Evolutionary conservation across 2,329 filamentous ascomycete species (phyloP).

Genomic region (Cladosporium oxysporum): DNA sequence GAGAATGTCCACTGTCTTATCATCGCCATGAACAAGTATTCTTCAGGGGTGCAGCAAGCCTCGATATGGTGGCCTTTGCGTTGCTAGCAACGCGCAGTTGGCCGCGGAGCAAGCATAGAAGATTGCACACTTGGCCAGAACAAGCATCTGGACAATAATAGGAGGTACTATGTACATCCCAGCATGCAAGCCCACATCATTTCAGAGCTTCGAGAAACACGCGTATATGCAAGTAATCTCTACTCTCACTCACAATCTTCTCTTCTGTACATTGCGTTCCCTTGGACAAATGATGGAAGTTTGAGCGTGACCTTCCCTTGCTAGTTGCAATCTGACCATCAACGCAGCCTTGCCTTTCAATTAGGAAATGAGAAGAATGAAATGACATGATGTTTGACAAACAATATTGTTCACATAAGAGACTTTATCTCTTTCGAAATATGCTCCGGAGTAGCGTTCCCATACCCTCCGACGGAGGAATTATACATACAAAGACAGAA

Average conservation of each 20-base stretch:
- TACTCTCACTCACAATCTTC: not conserved
- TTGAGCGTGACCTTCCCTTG: not conserved
- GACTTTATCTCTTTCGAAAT: not conserved
- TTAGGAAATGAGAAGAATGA: not conserved
- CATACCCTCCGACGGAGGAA: slow-evolving; percentile 5
- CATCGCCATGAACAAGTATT: not conserved
- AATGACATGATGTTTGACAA: not conserved
- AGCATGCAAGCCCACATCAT: not conserved
- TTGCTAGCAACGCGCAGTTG: not conserved
- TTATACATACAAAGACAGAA: slow-evolving; percentile 17
- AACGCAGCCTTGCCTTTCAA: not conserved
- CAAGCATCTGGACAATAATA: not conserved
- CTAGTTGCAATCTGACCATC: not conserved
- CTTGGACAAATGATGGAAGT: not conserved
- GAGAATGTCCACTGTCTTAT: not conserved
- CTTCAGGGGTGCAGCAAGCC: not conserved
- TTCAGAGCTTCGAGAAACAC: not conserved
- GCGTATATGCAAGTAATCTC: not conserved
- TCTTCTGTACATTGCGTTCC: not conserved
- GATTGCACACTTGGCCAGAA: not conserved
- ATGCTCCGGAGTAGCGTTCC: slow-evolving; percentile 17
- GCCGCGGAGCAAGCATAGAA: not conserved
- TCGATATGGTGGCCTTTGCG: not conserved
- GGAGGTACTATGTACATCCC: not conserved
- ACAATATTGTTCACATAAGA: slow-evolving; percentile 6